Evolutionary conservation across 2,329 filamentous ascomycete genomes (phyloP).

Genomic region (Penicillium sp.): DNA sequence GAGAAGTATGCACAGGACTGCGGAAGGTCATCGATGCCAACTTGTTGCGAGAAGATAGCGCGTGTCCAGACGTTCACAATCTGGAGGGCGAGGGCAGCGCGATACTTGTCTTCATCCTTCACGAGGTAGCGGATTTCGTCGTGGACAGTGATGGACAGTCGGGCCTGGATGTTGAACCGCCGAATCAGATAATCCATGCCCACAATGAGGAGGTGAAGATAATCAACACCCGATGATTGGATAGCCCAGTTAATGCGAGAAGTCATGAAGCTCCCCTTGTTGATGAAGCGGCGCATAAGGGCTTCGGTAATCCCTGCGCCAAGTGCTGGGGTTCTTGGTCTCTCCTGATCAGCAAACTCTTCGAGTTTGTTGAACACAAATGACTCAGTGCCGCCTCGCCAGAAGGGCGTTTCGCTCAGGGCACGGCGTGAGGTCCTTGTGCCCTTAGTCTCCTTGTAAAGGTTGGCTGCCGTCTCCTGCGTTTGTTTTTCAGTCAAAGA

Average conservation of each 20-base stretch:
- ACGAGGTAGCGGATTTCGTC: conserved; percentile 97
- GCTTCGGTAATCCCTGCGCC: conserved; percentile 96
- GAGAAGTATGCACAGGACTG: conserved; percentile 95
- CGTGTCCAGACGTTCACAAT: conserved; percentile 95
- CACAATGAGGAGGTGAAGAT: conserved; percentile 89
- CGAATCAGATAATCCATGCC: conserved; percentile 91
- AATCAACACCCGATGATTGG: conserved; percentile 95
- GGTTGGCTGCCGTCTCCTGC: conserved; percentile 69
- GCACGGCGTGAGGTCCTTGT: conserved; percentile 75
- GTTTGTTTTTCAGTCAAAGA: conserved; percentile 78
- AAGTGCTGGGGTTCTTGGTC: conserved; percentile 85
- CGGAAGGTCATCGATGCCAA: conserved; percentile 92
- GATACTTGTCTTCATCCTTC: conserved; percentile 80
- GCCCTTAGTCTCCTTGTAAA: conserved; percentile 91
- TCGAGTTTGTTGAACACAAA: conserved; percentile 98
- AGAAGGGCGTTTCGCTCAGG: conserved; percentile 76
- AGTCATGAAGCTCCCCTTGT: conserved; percentile 88
- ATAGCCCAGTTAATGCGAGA: conserved; percentile 99
- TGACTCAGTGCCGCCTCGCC: conserved; percentile 94
- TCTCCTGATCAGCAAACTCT: conserved; percentile 94
- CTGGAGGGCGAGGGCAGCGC: conserved; percentile 88
- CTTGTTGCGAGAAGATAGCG: conserved; percentile 95
- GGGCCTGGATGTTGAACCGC: conserved; percentile 80
- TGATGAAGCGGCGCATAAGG: conserved; percentile 82
- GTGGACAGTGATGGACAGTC: conserved; percentile 90